Conservation (phyloP, 1,284 basidiomycete genomes). For the Schizophyllum amplum region DNA sequence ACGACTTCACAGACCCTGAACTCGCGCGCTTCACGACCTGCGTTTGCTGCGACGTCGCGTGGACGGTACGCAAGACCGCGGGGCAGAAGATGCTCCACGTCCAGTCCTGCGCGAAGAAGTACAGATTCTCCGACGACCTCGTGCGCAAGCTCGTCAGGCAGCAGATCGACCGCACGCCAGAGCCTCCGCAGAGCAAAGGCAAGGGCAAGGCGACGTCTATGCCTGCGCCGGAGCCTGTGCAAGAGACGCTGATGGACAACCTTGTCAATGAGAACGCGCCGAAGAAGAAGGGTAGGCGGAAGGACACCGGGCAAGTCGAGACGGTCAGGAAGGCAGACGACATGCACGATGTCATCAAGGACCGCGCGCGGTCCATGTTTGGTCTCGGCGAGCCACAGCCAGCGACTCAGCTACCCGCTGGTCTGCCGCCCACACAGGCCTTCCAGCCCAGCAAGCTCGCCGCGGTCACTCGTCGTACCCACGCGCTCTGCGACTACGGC, state of each 20-base stretch:
- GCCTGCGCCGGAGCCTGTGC: slow-evolving; percentile 6
- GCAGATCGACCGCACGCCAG: slow-evolving; percentile 28
- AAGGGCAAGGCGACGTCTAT: slow-evolving; percentile 20
- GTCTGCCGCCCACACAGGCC: background rate
- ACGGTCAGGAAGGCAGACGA: background rate
- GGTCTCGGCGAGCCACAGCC: background rate
- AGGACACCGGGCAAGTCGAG: slow-evolving; percentile 20
- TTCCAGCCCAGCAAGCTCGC: background rate
- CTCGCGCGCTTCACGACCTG: slow-evolving; percentile 46
- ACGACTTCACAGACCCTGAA: slow-evolving; percentile 35
- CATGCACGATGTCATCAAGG: background rate
- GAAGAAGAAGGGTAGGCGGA: slow-evolving; percentile 36
- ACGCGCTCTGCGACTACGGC: background rate
- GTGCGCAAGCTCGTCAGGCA: slow-evolving; percentile 43
- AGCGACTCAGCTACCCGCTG: background rate
- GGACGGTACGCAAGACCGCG: slow-evolving; percentile 60
- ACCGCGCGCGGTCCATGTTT: background rate
- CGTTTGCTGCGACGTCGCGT: slow-evolving; percentile 53
- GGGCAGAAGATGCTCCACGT: slow-evolving; percentile 60
- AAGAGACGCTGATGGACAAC: slow-evolving; percentile 46
- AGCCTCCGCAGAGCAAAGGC: slow-evolving; percentile 13
- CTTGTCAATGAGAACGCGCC: slow-evolving; percentile 36
- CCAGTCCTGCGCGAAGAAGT: slow-evolving; percentile 55
- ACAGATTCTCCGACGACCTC: slow-evolving; percentile 44
- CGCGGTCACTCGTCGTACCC: background rate